Conservation (phyloP, 2,329 filamentous ascomycete genomes). For the Huntiella decipiens region DNA sequence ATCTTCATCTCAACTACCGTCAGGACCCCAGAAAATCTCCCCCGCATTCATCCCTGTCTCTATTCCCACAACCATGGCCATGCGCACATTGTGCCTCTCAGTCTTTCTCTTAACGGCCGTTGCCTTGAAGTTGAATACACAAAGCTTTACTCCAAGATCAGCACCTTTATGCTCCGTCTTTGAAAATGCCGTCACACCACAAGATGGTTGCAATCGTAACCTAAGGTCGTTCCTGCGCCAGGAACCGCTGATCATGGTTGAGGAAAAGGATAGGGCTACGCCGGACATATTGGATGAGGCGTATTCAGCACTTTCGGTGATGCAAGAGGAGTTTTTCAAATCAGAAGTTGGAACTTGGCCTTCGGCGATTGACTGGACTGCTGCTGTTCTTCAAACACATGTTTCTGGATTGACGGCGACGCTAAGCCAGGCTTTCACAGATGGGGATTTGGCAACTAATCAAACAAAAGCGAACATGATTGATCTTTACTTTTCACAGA, state of each 20-base stretch:
- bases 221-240: slow-evolving; percentile 10
- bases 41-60: neutral
- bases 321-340: slow-evolving; percentile 65
- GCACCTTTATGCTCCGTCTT: slow-evolving; percentile 11
- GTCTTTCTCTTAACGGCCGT: slow-evolving; percentile 7
- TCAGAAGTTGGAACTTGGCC: slow-evolving; percentile 70
- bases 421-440: slow-evolving; percentile 40
- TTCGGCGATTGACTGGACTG: slow-evolving; percentile 79
- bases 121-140: slow-evolving; percentile 2
- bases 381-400: slow-evolving; percentile 65
- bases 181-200: slow-evolving; percentile 5
- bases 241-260: neutral
- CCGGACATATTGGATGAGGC: slow-evolving; percentile 26
- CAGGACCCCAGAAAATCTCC: too few relatives aligned
- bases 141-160: neutral
- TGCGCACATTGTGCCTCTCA: slow-evolving; percentile 7
- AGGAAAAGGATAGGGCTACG: slow-evolving; percentile 10
- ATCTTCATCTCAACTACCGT: neutral
- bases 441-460: slow-evolving; percentile 21
- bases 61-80: neutral
- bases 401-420: slow-evolving; percentile 54
- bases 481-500: slow-evolving; percentile 62
- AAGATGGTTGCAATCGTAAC: slow-evolving; percentile 7
- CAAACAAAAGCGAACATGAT: slow-evolving; percentile 57
- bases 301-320: slow-evolving; percentile 46